Evolutionary conservation across 2,329 filamentous ascomycete species (phyloP), one percentile per base, ranked within the genome.

Genomic region (Albifimbria verrucaria): DNA sequence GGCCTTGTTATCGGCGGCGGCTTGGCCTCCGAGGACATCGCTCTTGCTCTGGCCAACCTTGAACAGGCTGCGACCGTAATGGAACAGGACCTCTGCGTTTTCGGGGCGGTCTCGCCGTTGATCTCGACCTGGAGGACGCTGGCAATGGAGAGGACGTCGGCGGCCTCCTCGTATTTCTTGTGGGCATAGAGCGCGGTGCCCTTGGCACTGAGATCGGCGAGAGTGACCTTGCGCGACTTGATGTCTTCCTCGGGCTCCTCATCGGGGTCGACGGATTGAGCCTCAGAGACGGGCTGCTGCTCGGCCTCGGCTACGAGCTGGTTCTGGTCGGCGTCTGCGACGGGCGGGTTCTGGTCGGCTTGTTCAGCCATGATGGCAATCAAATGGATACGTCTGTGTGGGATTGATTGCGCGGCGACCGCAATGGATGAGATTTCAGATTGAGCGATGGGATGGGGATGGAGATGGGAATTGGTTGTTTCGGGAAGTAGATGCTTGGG

Each of bases 41-140:
- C 92, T 97, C 72, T 96, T 96, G 69, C 85, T 87, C 69, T 97
- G 89, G 25, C 92, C 94, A 55, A 97, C 89, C 70, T 92, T 92
- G 79, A 96, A 97, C 20, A 99, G 77, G 52, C 91, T 91, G 67
- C 93, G 90, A 15, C 94, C 94, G 72, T 99, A 99, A 58, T 92
- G 83, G 71, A 96, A 99, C 20, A 97, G 83, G 46, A 99, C 83
- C 68, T 97, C 93, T 49, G 92, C 93, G 64, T 99, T 99, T 53
- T 91, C 87, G 90, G 85, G 17, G 86, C 86, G 80, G 95, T 89
- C 73, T 97, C 94, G 70, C 93, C 94, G 69, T 97, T 94, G 69
- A 97, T 78, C 69, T 90, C 85, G 53, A 90, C 90, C 73, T 99
- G 94, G 56, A 97, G 81, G 69, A 95, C 90, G 52, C 90, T 90